Percentiles rank a stretch among this genome's conserved stretches.
phyloP scores from a whole-genome alignment of 768 basidiomycete species.

The Termitomyces sp. region DNA sequence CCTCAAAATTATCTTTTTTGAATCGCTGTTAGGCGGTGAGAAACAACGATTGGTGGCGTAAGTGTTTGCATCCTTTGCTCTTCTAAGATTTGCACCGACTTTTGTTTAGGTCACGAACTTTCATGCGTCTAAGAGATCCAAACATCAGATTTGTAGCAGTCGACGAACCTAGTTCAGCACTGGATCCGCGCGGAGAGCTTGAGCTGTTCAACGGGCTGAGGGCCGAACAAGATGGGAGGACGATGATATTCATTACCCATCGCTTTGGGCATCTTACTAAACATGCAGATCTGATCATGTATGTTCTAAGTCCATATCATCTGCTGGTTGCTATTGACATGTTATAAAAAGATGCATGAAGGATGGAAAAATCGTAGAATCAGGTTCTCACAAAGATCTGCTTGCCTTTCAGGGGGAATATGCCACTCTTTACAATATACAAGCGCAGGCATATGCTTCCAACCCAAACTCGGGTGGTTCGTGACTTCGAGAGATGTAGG shows the following conservation, averaged over 20 bases:
- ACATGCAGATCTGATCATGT: constrained; percentile 31
- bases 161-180: constrained; percentile 43
- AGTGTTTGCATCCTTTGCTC: background rate
- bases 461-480: background rate
- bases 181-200: constrained; percentile 39
- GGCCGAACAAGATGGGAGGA: constrained; percentile 26
- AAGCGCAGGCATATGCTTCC: constrained; percentile 24
- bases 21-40: constrained; percentile 15
- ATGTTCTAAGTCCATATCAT: constrained; percentile 1
- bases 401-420: constrained; percentile 26
- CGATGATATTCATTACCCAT: constrained; percentile 32
- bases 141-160: constrained; percentile 31
- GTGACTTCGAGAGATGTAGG: background rate
- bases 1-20: background rate
- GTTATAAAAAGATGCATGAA: constrained; percentile 24
- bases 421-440: constrained; percentile 24
- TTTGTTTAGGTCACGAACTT: constrained; percentile 20
- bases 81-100: background rate
- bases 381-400: constrained; percentile 28
- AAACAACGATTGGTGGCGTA: constrained; percentile 22
- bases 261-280: constrained; percentile 30
- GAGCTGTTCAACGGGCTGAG: constrained; percentile 30
- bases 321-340: background rate
- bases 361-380: constrained; percentile 23
- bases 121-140: constrained; percentile 22